These are phyloP conservation scores for Penicillium paxilli DNA, from an alignment of 495 filamentous ascomycete species.

Conservation along the genomic window DNA sequence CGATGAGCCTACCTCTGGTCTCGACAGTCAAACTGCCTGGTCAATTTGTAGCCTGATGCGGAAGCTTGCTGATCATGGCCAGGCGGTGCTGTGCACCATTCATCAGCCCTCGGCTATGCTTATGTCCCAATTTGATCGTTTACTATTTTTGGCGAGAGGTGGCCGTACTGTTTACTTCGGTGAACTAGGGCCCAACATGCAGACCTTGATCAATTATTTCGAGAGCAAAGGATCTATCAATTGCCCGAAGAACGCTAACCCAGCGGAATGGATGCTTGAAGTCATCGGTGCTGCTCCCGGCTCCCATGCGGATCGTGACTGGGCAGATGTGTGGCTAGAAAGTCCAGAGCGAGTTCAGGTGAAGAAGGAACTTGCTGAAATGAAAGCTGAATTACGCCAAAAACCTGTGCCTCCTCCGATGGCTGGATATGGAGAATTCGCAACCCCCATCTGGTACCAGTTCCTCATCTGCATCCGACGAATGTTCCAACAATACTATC, in stretches of 20 bases:
- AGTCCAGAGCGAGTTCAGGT: slow-evolving; percentile 66
- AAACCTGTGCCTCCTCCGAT: slow-evolving; percentile 39
- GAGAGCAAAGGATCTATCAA: slow-evolving; percentile 65
- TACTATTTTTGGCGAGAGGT: slow-evolving; percentile 76
- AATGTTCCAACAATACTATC: slow-evolving; percentile 89
- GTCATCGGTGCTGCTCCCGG: slow-evolving; percentile 87
- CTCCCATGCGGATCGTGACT: slow-evolving; percentile 70
- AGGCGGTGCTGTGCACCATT: slow-evolving; percentile 90
- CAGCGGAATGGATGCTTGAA: slow-evolving; percentile 91
- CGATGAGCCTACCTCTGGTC: slow-evolving; percentile 40
- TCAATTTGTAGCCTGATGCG: slow-evolving; percentile 75
- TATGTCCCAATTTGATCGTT: slow-evolving; percentile 86
- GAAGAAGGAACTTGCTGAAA: slow-evolving; percentile 62
- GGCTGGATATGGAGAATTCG: slow-evolving; percentile 46
- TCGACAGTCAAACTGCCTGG: slow-evolving; percentile 68
- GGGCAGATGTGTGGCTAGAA: slow-evolving; percentile 74
- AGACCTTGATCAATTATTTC: slow-evolving; percentile 71
- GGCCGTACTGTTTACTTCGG: slow-evolving; percentile 79
- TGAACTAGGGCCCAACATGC: slow-evolving; percentile 72
- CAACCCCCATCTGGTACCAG: slow-evolving; percentile 51
- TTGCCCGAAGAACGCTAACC: slow-evolving; percentile 69
- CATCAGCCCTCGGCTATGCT: slow-evolving; percentile 91
- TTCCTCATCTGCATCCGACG: slow-evolving; percentile 50
- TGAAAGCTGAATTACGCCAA: slow-evolving; percentile 54
- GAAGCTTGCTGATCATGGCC: slow-evolving; percentile 79